Evolutionary conservation across 495 filamentous ascomycete genomes (phyloP).

Genomic region (Penicillium cataractarum): DNA sequence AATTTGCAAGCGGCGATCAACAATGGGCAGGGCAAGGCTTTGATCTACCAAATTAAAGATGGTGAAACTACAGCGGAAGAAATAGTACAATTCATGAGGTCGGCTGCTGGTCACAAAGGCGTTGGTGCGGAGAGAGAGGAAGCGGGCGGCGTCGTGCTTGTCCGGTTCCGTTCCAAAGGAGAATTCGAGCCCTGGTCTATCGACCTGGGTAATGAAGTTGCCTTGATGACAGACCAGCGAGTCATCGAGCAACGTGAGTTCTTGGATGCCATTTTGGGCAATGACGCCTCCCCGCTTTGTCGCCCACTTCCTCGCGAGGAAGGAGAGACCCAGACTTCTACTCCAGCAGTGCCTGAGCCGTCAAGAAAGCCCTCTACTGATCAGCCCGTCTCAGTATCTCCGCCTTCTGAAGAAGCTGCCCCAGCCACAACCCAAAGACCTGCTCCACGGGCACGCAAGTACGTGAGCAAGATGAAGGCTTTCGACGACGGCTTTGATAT

Average conservation of each 20-base stretch:
- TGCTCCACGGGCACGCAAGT: slow-evolving; percentile 39
- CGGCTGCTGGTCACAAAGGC: slow-evolving; percentile 72
- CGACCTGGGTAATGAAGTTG: slow-evolving; percentile 66
- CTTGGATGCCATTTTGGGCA: slow-evolving; percentile 82
- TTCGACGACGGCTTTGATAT: slow-evolving; percentile 67
- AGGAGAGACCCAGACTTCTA: slow-evolving; percentile 21
- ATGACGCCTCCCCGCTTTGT: slow-evolving; percentile 70
- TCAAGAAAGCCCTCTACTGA: not conserved
- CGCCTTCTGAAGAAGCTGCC: slow-evolving; percentile 14
- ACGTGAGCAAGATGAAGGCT: slow-evolving; percentile 70
- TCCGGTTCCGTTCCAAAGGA: slow-evolving; percentile 71
- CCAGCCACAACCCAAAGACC: slow-evolving; percentile 22
- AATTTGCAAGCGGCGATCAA: slow-evolving; percentile 73
- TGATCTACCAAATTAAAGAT: slow-evolving; percentile 63
- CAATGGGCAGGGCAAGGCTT: slow-evolving; percentile 80
- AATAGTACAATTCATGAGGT: slow-evolving; percentile 75
- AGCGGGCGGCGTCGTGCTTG: slow-evolving; percentile 74
- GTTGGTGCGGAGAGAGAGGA: slow-evolving; percentile 62
- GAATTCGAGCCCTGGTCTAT: slow-evolving; percentile 68
- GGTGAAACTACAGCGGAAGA: slow-evolving; percentile 73
- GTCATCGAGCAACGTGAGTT: slow-evolving; percentile 92
- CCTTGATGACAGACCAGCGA: slow-evolving; percentile 72
- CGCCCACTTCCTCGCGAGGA: slow-evolving; percentile 57
- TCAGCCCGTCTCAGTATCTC: not conserved
- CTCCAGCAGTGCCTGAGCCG: slow-evolving; percentile 2